These are phyloP conservation scores for Solanum appendiculatum DNA, from an alignment of 257 asterid genomes.

Conservation along the genomic window DNA sequence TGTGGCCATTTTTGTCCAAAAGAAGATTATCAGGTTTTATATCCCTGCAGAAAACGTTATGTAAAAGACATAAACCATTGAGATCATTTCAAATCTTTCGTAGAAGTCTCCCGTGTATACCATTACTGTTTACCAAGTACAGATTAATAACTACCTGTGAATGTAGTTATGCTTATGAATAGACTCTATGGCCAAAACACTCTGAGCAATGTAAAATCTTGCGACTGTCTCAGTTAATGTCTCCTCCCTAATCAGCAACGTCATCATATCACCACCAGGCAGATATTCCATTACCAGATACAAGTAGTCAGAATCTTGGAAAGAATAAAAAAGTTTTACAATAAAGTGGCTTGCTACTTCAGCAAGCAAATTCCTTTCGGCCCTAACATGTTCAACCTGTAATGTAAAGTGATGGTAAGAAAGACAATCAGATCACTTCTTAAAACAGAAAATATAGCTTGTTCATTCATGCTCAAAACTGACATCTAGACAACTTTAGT, in stretches of 20 bases:
- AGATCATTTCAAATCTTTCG: background rate
- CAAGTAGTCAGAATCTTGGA: constrained; percentile 81
- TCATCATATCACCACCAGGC: constrained; percentile 94
- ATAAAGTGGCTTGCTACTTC: constrained; percentile 74
- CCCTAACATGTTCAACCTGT: constrained; percentile 86
- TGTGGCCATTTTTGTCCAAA: constrained; percentile 59
- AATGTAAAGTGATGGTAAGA: constrained; percentile 4
- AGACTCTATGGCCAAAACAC: constrained; percentile 81
- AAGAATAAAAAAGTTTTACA: constrained; percentile 73
- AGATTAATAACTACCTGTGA: constrained; percentile 32
- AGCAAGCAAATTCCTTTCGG: constrained; percentile 89
- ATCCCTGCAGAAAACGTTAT: constrained; percentile 35
- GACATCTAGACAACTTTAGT: background rate
- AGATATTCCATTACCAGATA: constrained; percentile 92
- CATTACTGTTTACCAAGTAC: background rate
- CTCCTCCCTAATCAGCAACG: constrained; percentile 83
- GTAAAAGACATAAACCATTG: background rate
- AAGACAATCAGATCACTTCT: background rate
- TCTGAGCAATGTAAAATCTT: constrained; percentile 68
- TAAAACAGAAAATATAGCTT: background rate
- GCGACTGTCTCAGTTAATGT: constrained; percentile 77
- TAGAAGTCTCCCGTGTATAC: background rate
- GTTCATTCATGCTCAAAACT: background rate
- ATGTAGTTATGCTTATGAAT: constrained; percentile 69
- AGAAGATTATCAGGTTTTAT: constrained; percentile 79